Percentiles rank a stretch among this genome's conserved stretches.
Conservation (phyloP, 2,329 filamentous ascomycete species). For the Paramyrothecium roridum region DNA sequence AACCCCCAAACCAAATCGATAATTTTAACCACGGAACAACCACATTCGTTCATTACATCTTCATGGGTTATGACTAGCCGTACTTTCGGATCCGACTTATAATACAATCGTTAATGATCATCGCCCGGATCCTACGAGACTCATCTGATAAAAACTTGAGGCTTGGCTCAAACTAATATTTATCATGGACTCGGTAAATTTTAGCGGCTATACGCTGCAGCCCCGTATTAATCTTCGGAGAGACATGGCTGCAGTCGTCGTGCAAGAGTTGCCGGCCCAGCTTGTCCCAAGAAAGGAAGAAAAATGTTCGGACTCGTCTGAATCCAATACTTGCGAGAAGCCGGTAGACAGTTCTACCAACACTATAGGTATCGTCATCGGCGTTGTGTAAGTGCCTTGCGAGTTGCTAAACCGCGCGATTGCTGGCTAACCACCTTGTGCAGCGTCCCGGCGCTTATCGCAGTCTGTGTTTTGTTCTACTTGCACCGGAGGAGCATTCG, state of each 20-base stretch:
- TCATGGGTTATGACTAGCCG: background rate
- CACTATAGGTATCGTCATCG: constrained; percentile 65
- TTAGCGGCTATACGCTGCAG: constrained; percentile 17
- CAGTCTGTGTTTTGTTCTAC: constrained; percentile 65
- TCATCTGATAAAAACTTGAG: background rate
- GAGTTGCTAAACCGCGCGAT: background rate
- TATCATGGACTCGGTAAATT: constrained; percentile 15
- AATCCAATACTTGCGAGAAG: constrained; percentile 54
- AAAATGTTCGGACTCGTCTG: constrained; percentile 12
- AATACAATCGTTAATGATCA: background rate
- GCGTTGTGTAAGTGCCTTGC: constrained; percentile 60
- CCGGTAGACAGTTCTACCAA: constrained; percentile 51
- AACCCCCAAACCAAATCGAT: no score
- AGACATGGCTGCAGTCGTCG: constrained; percentile 8
- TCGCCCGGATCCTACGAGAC: background rate
- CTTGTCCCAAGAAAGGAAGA: constrained; percentile 11
- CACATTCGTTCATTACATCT: background rate
- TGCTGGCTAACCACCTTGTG: constrained; percentile 11
- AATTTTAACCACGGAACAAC: background rate
- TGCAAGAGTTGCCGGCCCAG: constrained; percentile 6
- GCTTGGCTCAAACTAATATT: background rate
- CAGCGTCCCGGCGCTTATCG: constrained; percentile 73
- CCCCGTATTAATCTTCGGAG: constrained; percentile 21
- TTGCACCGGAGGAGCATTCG: constrained; percentile 76
- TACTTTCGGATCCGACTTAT: background rate